A percentile compares a stretch with the other conserved stretches of the same genome.
Evolutionary conservation across 345 rosid genomes (phyloP).

Genomic region (Anastatica hierochuntica): DNA sequence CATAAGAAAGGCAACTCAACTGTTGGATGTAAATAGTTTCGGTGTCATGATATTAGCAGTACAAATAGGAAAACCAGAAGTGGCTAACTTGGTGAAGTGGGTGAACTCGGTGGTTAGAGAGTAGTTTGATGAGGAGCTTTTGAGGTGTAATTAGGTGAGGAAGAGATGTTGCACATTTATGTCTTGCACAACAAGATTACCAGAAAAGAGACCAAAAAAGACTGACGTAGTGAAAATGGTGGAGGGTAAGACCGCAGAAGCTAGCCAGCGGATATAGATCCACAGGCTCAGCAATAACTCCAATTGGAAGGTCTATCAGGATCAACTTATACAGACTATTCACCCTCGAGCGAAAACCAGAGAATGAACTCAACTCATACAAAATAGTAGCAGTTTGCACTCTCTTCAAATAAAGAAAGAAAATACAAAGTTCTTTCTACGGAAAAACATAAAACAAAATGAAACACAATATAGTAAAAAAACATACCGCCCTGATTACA

Average conservation of each 20-base stretch:
- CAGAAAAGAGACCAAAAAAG: conserved; percentile 75
- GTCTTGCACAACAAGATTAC: conserved; percentile 64
- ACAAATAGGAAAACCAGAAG: conserved; percentile 70
- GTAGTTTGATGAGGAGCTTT: conserved; percentile 75
- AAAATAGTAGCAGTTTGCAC: background rate
- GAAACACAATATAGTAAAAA: background rate
- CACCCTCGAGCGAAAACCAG: background rate
- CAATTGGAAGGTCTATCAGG: conserved; percentile 29
- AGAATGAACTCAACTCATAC: background rate
- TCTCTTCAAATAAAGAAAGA: background rate
- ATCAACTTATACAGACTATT: conserved; percentile 24
- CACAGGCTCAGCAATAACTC: conserved; percentile 25
- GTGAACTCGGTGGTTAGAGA: conserved; percentile 93
- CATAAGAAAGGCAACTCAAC: conserved; percentile 61
- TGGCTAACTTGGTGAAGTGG: conserved; percentile 80
- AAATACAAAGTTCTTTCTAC: background rate
- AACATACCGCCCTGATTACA: no score
- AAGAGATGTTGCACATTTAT: conserved; percentile 95
- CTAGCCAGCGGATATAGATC: conserved; percentile 35
- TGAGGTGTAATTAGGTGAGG: conserved; percentile 88
- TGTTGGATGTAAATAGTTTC: conserved; percentile 71
- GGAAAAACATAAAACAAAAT: background rate
- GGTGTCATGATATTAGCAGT: conserved; percentile 84
- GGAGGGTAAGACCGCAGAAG: conserved; percentile 45
- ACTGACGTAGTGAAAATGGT: conserved; percentile 54